Evolutionary conservation across 1,284 basidiomycete species (phyloP).

Genomic region (Polyporus tsugae): DNA sequence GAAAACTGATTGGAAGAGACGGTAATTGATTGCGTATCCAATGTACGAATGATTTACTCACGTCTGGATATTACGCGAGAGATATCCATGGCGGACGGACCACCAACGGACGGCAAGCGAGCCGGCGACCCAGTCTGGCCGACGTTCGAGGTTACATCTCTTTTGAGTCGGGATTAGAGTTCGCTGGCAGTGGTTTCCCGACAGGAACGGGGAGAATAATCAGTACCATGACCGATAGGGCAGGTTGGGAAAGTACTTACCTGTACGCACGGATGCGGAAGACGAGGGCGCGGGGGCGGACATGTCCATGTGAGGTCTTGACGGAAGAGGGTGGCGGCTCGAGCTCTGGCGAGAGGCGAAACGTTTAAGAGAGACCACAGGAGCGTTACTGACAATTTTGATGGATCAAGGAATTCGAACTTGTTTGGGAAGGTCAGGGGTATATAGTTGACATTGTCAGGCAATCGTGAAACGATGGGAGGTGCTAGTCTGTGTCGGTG

Average conservation of each 20-base stretch:
- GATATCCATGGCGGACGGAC: background rate
- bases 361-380: background rate
- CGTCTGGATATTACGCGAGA: background rate
- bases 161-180: background rate
- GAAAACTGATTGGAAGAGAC: background rate
- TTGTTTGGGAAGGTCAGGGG: background rate
- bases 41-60: slow-evolving; percentile 1
- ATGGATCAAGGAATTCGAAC: background rate
- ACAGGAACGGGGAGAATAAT: background rate
- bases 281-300: background rate
- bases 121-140: background rate
- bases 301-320: background rate
- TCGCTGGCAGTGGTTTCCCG: background rate
- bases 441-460: background rate
- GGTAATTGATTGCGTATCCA: slow-evolving; percentile 6
- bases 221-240: background rate
- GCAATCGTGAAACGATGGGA: background rate
- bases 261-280: too few relatives aligned
- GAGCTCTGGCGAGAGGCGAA: background rate
- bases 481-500: background rate
- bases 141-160: background rate
- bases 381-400: background rate
- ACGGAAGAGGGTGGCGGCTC: background rate
- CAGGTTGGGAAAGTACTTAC: background rate
- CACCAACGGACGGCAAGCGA: background rate